Evolutionary conservation across 352 stramenopile genomes (phyloP).

Genomic region (Aphanomyces stellatus): DNA sequence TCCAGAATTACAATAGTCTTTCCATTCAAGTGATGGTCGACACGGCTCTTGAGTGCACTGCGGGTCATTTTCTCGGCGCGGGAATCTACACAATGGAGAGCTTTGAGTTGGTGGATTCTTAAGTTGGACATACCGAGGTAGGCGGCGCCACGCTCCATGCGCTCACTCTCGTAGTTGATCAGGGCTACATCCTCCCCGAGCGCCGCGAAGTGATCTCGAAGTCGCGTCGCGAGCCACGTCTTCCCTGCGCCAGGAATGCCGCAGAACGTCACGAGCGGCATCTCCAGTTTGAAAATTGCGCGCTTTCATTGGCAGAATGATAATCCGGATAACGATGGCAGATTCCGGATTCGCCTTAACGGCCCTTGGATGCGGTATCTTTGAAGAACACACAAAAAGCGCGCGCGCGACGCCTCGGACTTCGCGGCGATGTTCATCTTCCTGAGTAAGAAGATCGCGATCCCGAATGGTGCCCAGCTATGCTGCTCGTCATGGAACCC

Average conservation of each 20-base stretch:
- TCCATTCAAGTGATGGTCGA: conserved; percentile 48
- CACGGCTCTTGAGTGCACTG: conserved; percentile 49
- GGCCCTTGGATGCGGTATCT: background rate
- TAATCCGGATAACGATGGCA: background rate
- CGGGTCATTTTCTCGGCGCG: conserved; percentile 60
- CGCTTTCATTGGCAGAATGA: background rate
- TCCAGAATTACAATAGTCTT: conserved; percentile 87
- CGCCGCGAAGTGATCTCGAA: conserved; percentile 36
- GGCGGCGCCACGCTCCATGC: conserved; percentile 43
- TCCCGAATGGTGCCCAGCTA: conserved; percentile 89
- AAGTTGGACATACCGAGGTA: conserved; percentile 39
- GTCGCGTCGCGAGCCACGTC: conserved; percentile 39
- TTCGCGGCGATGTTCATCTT: conserved; percentile 86
- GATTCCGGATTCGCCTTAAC: background rate
- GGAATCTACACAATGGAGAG: conserved; percentile 31
- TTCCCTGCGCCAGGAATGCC: conserved; percentile 64
- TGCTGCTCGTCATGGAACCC: conserved; percentile 88
- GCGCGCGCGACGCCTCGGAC: background rate
- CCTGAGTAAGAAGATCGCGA: conserved; percentile 93
- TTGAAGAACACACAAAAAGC: background rate
- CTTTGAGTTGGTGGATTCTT: no score
- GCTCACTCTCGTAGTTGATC: conserved; percentile 52
- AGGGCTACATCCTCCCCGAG: conserved; percentile 39
- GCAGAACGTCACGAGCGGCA: conserved; percentile 71
- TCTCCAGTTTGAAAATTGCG: no score